Conservation (phyloP, 495 filamentous ascomycete species). For the Cudoniella acicularis region DNA sequence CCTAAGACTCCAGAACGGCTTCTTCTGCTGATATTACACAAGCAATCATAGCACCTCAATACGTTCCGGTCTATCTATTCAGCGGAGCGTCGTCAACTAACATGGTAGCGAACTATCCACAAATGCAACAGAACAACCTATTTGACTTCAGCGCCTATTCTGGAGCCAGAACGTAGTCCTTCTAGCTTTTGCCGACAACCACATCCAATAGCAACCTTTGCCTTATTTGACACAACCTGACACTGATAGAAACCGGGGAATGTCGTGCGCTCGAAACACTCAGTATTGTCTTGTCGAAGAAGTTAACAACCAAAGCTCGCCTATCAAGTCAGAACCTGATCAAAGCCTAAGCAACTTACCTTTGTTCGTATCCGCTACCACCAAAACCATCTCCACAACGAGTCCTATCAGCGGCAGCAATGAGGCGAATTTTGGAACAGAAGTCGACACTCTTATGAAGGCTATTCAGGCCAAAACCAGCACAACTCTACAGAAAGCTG, state of each 20-base stretch:
- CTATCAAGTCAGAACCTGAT: conserved; percentile 21
- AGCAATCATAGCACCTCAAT: conserved; percentile 27
- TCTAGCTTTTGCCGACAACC: conserved; percentile 20
- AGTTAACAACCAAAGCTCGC: conserved; percentile 19
- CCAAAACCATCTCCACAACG: conserved; percentile 20
- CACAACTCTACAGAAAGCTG: conserved; percentile 31
- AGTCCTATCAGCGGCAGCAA: conserved; percentile 19
- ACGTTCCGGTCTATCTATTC: conserved; percentile 10
- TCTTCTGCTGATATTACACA: conserved; percentile 15
- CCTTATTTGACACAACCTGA: conserved; percentile 17
- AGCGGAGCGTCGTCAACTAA: conserved; percentile 9
- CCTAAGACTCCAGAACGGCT: conserved; percentile 22
- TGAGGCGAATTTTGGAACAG: conserved; percentile 67
- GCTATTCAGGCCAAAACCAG: conserved; percentile 78
- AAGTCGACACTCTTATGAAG: conserved; percentile 87
- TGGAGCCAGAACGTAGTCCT: conserved; percentile 10
- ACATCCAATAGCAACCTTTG: conserved; percentile 22
- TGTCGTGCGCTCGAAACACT: conserved; percentile 8
- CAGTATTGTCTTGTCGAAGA: conserved; percentile 8
- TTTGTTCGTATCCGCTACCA: no score
- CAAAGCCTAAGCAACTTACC: no score
- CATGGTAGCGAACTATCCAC: conserved; percentile 15
- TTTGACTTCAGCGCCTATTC: conserved; percentile 16
- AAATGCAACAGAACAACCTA: conserved; percentile 21
- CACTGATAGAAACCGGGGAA: neutral